These are phyloP conservation scores for Rhododendron griersonianum DNA, from an alignment of 148 eudicot species.

Conservation along the genomic window DNA sequence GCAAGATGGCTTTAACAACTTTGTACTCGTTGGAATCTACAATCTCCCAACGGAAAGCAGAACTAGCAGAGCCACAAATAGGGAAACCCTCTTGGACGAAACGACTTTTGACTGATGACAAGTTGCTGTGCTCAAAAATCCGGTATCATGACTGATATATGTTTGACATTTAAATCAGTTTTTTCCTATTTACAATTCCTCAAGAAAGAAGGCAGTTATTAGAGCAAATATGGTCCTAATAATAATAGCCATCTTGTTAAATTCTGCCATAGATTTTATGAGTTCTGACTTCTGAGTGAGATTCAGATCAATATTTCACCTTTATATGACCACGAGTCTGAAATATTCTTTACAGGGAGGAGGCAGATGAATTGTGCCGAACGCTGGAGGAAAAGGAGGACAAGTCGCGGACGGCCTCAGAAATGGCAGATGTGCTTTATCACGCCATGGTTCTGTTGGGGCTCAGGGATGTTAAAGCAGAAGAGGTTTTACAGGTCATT, in stretches of 20 bases:
- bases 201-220: neutral
- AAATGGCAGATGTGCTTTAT: slow-evolving; percentile 97
- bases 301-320: neutral
- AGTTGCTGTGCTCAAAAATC: slow-evolving; percentile 78
- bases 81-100: slow-evolving; percentile 93
- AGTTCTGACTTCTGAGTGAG: neutral
- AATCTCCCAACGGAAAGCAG: slow-evolving; percentile 55
- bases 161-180: neutral
- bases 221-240: neutral
- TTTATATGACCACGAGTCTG: neutral
- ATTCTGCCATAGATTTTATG: neutral
- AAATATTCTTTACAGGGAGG: slow-evolving; percentile 52
- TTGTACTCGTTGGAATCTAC: slow-evolving; percentile 75
- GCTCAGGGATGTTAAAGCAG: slow-evolving; percentile 57
- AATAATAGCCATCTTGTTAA: neutral
- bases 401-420: slow-evolving; percentile 67
- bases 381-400: slow-evolving; percentile 82
- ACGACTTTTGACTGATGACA: slow-evolving; percentile 61
- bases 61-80: slow-evolving; percentile 27
- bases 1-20: slow-evolving; percentile 59
- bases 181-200: neutral
- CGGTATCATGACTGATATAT: slow-evolving; percentile 34
- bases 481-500: slow-evolving; percentile 69
- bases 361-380: slow-evolving; percentile 90
- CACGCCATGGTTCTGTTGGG: slow-evolving; percentile 84